Base-by-base conservation (phyloP, 805 yeast species). In the Brettanomyces bruxellensis region DNA sequence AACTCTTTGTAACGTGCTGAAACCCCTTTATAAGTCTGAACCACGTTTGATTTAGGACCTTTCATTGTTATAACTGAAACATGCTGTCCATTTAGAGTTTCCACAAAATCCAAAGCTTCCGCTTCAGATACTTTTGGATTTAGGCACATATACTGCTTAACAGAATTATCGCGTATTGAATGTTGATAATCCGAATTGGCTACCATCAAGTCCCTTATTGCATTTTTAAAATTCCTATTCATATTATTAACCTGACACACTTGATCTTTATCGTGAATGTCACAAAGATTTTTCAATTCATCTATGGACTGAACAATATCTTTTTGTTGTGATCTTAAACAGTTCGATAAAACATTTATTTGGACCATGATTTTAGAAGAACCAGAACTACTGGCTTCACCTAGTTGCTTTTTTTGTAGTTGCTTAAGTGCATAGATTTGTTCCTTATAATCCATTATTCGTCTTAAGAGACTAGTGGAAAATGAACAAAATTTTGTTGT, bases 1-100 rank as follows among this genome's bases (percentile, higher is more conserved):
- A 90, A 75, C 69, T 91, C 96, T 56, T 83, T 81, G 70, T 90
- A 96, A 67, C 97, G 81, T 45, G 81, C 77, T 69, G 88, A 95
- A 46, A 90, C 96, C 67, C 89, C 96, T 18, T 42, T 13, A 36
- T 42, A 42, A 13, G 25, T 23, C 55, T 86, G 81, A 56, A 88
- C 76, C 2, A 90, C 95, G 34, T 95, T 77, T 58, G 87, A 79
- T 40, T n/a, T 35, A 8, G 96, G 96, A 67, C 88, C 95, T 53
- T 91, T 90, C 57, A 88, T 76, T 64, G 89, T 80, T 59, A 84
- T 83, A 47, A 86, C 82, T 68, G 90, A 90, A 55, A 88, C 81
- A 67, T 88, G 96, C 58, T 82, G 84, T 39, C 85, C 82, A 52
- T 82, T 83, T 48, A 78, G 78, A 59, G 87, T 93, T 53, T 82